phyloP scores from a whole-genome alignment of 2,329 filamentous ascomycete genomes.

The Penicillium frequentans region DNA sequence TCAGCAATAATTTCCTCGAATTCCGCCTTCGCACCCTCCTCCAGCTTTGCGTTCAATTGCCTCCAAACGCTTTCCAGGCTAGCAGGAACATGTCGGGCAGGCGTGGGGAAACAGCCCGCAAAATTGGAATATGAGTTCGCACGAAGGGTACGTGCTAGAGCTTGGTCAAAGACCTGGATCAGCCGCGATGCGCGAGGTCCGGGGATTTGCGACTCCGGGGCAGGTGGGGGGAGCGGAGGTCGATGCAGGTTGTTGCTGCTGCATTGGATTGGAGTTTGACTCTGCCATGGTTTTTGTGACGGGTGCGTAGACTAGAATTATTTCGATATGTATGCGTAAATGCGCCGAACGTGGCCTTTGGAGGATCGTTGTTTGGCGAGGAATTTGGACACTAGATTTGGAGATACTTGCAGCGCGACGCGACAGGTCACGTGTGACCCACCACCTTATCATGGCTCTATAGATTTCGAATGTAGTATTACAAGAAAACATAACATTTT shows the following conservation, averaged over 20 bases:
- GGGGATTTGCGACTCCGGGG: slow-evolving; percentile 48
- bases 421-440: slow-evolving; percentile 24
- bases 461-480: no score
- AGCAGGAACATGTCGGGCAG: slow-evolving; percentile 57
- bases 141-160: slow-evolving; percentile 59
- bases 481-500: no score
- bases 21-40: slow-evolving; percentile 57
- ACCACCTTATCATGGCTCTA: no score
- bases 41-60: slow-evolving; percentile 59
- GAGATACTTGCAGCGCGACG: slow-evolving; percentile 15
- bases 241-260: slow-evolving; percentile 27
- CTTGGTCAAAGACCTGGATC: slow-evolving; percentile 60
- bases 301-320: not conserved
- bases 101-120: slow-evolving; percentile 63
- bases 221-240: slow-evolving; percentile 50
- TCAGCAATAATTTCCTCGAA: slow-evolving; percentile 62
- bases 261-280: slow-evolving; percentile 13
- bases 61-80: slow-evolving; percentile 58
- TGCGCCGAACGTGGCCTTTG: not conserved
- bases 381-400: slow-evolving; percentile 9
- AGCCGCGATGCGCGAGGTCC: slow-evolving; percentile 62
- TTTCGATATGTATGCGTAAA: not conserved
- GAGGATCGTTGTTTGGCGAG: slow-evolving; percentile 4
- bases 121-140: slow-evolving; percentile 64
- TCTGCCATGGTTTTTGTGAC: slow-evolving; percentile 20